phyloP scores from a whole-genome alignment of 352 stramenopile species.

The Pythium sukuiense region DNA sequence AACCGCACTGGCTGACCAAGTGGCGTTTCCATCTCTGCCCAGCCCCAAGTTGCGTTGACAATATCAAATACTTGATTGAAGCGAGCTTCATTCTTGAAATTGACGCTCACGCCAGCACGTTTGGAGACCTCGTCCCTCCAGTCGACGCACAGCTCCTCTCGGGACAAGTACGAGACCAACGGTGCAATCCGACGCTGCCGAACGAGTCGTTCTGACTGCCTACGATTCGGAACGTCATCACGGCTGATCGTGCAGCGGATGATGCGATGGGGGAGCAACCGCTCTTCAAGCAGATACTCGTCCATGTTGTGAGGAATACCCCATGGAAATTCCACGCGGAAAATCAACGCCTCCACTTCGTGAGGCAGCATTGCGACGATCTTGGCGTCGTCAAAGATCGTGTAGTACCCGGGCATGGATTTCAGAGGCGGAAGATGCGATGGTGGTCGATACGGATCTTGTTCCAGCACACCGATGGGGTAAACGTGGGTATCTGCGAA shows the following conservation, averaged over 20 bases:
- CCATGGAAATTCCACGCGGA: background rate
- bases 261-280: background rate
- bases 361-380: background rate
- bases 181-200: background rate
- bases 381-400: background rate
- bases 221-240: background rate
- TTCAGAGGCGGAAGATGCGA: too few relatives aligned
- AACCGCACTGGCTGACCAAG: constrained; percentile 19
- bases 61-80: background rate
- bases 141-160: background rate
- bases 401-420: too few relatives aligned
- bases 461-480: too few relatives aligned
- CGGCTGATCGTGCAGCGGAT: background rate
- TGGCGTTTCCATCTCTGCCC: constrained; percentile 2
- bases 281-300: background rate
- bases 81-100: background rate
- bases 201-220: background rate
- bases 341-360: background rate
- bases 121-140: background rate
- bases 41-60: background rate
- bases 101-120: background rate
- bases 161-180: background rate
- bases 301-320: background rate
- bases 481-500: background rate
- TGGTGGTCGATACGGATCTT: too few relatives aligned